Base-by-base conservation (phyloP, 2,329 filamentous ascomycete species). In the Proliferodiscus dingleyae region DNA sequence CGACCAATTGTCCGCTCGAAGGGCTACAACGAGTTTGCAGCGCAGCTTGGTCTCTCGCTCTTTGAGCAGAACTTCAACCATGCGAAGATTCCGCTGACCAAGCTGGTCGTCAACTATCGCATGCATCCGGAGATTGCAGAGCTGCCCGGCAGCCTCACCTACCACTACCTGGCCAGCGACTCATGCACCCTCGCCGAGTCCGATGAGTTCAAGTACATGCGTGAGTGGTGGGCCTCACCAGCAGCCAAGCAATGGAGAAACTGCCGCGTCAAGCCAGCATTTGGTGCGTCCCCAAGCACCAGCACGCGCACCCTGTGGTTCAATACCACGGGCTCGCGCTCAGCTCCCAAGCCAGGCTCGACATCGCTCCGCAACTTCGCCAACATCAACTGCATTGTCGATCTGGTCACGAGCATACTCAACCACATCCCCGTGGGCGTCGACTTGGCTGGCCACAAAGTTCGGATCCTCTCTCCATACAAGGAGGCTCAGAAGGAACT, bases 91-190 rank as follows among this genome's bases (percentile, higher is more conserved):
- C 36, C 42, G 3, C n/a, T 49, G 1, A 6, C 29, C 23, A 34
- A 48, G n/a, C 32, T 54, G 1, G 52, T 44, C 29, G 29, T 47
- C 37, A 51, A 51, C 16, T 53, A 51, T 9, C 28, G 46, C 5
- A 47, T 51, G 45, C 45, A 51, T 21, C 30, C 36, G 9, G 43
- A 49, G 10, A 45, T 53, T 18, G 43, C 46, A 8, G 10, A 32
- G 2, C 28, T 52, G 2, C 50, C 47, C 6, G 42, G 46, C 13
- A 45, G 41, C 1, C 5, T 47, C 6, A 42, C 18, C 4, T 50
- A 52, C 16, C 41, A 39, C 5, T 49, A 37, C 18, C 6, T 29
- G 37, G n/a, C 5, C 22, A 15, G 4, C n/a, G 9, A 29, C 26
- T 15, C n/a, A 10, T 22, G 3, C 5, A 23, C 13, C 11, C 3